Evolutionary conservation across 2,329 filamentous ascomycete genomes (phyloP), one percentile per base, ranked within the genome.

Genomic region (Cladosporium sp.): DNA sequence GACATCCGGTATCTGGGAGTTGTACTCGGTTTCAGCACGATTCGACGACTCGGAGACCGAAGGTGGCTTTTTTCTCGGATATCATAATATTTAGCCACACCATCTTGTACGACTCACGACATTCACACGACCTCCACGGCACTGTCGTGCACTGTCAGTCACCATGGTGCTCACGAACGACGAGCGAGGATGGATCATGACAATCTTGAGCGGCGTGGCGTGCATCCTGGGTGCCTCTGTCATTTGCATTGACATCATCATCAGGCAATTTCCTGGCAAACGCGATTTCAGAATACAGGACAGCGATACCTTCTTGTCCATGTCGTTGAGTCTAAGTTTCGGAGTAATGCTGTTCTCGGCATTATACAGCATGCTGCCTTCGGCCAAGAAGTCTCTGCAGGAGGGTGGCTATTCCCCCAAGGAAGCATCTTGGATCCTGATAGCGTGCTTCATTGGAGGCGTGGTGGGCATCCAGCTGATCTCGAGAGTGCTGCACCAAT

Each of bases 311-410:
- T 99, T 99, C 76, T 84, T 97, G 5, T 93, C 93, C 0, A 88
- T 89, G 25, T 97, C 94, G 0, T 80, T 98, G 67, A 97, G 93
- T 78, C 80, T 99, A 69, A 97, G 93, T 76, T 97, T 97, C 71
- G 94, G 95, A 51, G 93, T 98, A 54, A 96, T 99, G 93, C 85
- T 97, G 48, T 97, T 97, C 78, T 97, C 93, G 39, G 89, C 94
- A 1, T 80, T 98, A 32, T 96, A 93, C 77, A 95, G 89, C 78
- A 97, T 98, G 91, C 85, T 98, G 8, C 94, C 94, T 11, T 92
- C 91, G 23, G 89, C 94, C 2, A 93, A 90, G 74, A 83, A 83
- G 46, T 97, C 96, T 74, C 84, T 99, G 3, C 82, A 85, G 66
- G 83, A 88, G 63, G 90, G 88, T 60, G 89, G 88, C 18, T 88